Base-by-base conservation (phyloP, 2,329 filamentous ascomycete species). In the Cytospora piceicola region DNA sequence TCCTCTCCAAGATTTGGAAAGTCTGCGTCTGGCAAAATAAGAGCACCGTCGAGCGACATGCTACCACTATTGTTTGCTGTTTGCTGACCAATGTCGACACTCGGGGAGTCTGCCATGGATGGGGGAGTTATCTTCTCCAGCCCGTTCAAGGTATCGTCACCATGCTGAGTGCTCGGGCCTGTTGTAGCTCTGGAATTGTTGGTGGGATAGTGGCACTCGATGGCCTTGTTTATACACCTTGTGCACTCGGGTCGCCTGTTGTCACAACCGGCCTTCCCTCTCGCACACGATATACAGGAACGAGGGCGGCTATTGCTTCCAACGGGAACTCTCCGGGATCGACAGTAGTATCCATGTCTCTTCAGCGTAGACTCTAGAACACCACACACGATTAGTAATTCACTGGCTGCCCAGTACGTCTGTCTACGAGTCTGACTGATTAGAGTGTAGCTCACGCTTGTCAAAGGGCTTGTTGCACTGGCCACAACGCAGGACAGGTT, bases 321-420 rank as follows among this genome's bases (percentile, higher is more conserved):
- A 9, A n/a, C n/a, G n/a, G n/a, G n/a, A n/a, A n/a, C 15, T 32
- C 34, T 42, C 27, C 55, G 32, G 20, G 55, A 57, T 6, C 55
- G 55, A 11, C 55, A 57, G 20, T 57, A 57, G 22, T 42, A 57
- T 4, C 32, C 55, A 20, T 57, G 55, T 17, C 55, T 27, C 55
- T 57, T 57, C 20, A 57, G 55, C 17, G 55, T 57, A 20, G 55
- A 39, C 22, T 39, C 55, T 57, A 36, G 14, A 2, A 42, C 34
- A 14, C n/a, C 11, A n/a, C n/a, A n/a, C n/a, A n/a, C n/a, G n/a
- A n/a, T n/a, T n/a, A n/a, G n/a, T n/a, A n/a, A n/a, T n/a, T n/a
- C n/a, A n/a, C n/a, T n/a, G n/a, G n/a, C n/a, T n/a, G n/a, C n/a
- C n/a, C n/a, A n/a, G n/a, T n/a, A n/a, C n/a, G n/a, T n/a, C n/a